These are phyloP conservation scores for Aspergillus udagawae DNA, from an alignment of 2,329 filamentous ascomycete species.

Conservation along the genomic window DNA sequence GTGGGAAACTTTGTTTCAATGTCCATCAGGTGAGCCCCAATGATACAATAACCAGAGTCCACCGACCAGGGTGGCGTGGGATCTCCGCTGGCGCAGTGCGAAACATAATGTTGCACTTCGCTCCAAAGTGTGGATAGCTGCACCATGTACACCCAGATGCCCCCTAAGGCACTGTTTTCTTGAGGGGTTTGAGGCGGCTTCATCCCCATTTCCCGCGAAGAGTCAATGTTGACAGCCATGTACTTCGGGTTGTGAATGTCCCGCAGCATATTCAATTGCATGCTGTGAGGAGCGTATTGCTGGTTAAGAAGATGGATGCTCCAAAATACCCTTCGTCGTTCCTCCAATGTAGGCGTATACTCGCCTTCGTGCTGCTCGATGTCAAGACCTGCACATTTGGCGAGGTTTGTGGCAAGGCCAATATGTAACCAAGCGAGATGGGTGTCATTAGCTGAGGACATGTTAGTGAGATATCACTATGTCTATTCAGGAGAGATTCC, in stretches of 20 bases:
- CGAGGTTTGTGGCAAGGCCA: neutral
- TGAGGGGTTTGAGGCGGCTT: neutral
- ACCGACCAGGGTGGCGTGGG: neutral
- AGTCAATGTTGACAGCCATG: neutral
- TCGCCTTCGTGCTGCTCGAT: neutral
- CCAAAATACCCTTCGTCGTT: neutral
- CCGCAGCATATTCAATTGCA: neutral
- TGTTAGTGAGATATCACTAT: no score
- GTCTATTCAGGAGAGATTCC: neutral
- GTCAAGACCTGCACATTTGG: neutral
- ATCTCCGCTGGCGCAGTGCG: neutral
- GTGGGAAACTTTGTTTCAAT: neutral
- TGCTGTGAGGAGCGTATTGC: neutral
- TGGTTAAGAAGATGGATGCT: neutral
- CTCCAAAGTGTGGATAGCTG: neutral
- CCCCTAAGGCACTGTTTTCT: neutral
- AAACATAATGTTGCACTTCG: neutral
- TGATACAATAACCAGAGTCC: neutral
- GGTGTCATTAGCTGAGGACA: neutral
- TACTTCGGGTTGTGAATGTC: neutral
- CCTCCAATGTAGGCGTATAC: neutral
- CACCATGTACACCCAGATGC: neutral
- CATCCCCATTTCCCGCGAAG: neutral
- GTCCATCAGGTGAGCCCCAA: neutral
- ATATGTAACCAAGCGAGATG: neutral